Percentiles rank a stretch among this genome's conserved stretches.
These are phyloP conservation scores for Ascomycota sp. DNA, from an alignment of 2,329 filamentous ascomycete genomes.

Conservation along the genomic window DNA sequence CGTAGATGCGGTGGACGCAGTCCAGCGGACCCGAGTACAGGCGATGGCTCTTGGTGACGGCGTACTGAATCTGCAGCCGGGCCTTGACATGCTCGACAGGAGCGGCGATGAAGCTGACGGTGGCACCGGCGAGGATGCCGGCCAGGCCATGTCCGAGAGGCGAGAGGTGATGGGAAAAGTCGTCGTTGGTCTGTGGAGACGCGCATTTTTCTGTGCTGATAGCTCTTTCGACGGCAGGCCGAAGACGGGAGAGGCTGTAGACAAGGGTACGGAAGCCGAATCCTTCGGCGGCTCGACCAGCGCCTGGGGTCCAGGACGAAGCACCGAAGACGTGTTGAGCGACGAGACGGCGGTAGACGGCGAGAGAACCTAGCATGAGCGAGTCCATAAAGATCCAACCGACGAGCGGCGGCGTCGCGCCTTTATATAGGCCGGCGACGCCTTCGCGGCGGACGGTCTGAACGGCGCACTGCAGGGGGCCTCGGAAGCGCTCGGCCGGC, in stretches of 20 bases:
- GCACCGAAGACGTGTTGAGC: conserved; percentile 59
- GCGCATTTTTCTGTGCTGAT: too few species aligned
- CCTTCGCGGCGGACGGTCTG: conserved; percentile 79
- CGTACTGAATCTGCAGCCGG: conserved; percentile 83
- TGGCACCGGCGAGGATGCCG: conserved; percentile 69
- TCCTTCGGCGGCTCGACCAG: conserved; percentile 4
- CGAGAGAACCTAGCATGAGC: conserved; percentile 78
- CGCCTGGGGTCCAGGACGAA: conserved; percentile 9
- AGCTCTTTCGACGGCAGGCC: too few species aligned
- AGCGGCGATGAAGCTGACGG: conserved; percentile 80
- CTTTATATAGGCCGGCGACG: conserved; percentile 74
- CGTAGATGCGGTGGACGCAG: conserved; percentile 50
- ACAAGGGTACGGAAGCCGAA: conserved; percentile 4
- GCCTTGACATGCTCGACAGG: conserved; percentile 94
- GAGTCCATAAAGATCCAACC: conserved; percentile 99
- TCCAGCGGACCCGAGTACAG: conserved; percentile 78
- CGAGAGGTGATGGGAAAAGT: conserved; percentile 35
- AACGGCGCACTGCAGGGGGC: conserved; percentile 66
- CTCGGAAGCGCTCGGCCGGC: conserved; percentile 53
- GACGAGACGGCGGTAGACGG: conserved; percentile 68
- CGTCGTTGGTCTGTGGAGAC: neutral
- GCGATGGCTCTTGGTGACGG: conserved; percentile 53
- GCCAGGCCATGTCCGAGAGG: conserved; percentile 70
- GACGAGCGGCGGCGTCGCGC: conserved; percentile 73
- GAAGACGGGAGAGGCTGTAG: too few species aligned